Base-by-base conservation (phyloP, 768 basidiomycete genomes). In the Megacollybia marginata region DNA sequence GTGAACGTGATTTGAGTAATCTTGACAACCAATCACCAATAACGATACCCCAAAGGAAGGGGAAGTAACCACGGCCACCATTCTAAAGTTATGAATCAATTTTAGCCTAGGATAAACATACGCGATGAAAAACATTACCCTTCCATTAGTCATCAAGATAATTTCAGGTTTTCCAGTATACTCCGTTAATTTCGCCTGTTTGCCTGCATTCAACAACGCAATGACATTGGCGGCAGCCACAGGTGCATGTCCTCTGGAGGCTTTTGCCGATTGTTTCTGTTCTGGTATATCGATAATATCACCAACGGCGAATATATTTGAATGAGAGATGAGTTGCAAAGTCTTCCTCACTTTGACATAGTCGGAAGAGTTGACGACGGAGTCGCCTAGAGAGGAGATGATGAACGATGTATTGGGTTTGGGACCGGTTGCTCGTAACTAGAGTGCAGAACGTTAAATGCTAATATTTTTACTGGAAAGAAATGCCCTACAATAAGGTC, bases 391-490 rank as follows among this genome's bases (percentile, higher is more conserved):
- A 9, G 77, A 71, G 12, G 63, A 51, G 23, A 33, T 55, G 12
- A 84, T 62, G 54, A 83, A 76, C 7, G 57, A 69, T 0, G 83
- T 85, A 55, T 79, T 68, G 28, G 74, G 73, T n/a, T 70, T 69
- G 1, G 69, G 65, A 2, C 75, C 74, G 18, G 70, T 61, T 28
- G 68, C 63, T 4, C 66, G 56, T 10, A 75, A 52, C 73, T 72
- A 42, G 9, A 44, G 15, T 15, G 15, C 9, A 20, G 40, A 13
- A 12, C 42, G 13, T 19, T 33, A 12, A 42, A 33, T 23, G n/a
- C 2, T 28, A n/a, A 11, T 13, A 48, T 15, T 9, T 5, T 20
- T 12, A 36, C 13, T 10, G 16, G n/a, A 15, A 38, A 42, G 35
- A 9, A 15, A 10, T 13, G 23, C 61, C 78, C 44, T 63, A 86